Evolutionary conservation across 768 basidiomycete genomes (phyloP), one percentile per base, ranked within the genome.

Genomic region (Heimioporus sp.): DNA sequence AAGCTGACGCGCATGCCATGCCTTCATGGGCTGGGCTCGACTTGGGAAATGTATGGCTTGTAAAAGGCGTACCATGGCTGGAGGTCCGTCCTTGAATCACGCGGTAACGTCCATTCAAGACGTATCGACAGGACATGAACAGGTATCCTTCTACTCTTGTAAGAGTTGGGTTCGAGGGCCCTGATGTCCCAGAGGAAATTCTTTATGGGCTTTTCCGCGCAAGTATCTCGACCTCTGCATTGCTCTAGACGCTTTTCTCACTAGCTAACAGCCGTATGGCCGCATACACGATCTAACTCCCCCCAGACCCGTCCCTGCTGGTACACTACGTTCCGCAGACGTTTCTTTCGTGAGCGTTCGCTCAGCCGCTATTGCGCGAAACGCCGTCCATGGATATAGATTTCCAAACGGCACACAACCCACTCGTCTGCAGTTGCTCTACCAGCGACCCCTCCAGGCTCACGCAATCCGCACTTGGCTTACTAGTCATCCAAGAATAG

Each of bases 81-180:
- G 92, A 95, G 77, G 90, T 89, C 46, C 28, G 72, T 63, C 41
- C 17, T 45, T 20, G 2, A 9, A 11, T n/a, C 3, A 4, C 24
- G 38, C 10, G 2, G 43, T 17, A 36, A 20, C 12, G 13, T 30
- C 9, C 41, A 30, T 36, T 54, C 46, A 24, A 55, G 17, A 53
- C 34, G 16, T 31, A 54, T 16, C 4, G 5, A 46, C 56, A 95
- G 90, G 96, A 98, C 58, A 83, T 98, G 82, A 76, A 85, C 52
- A 77, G 90, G 47, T 96, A 83, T 65, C 85, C 92, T 0, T 87
- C 88, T 17, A 73, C 76, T 3, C 76, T 87, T 10, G 63, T 98
- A 46, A 81, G 81, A 52, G 80, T 96, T n/a, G 72, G 81, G 7
- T 98, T 96, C 58, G 90, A 96, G 31, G 96, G 96, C 0, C 87